Conservation (phyloP, 2,329 filamentous ascomycete species). For the Chrysoporthe austroafricana region DNA sequence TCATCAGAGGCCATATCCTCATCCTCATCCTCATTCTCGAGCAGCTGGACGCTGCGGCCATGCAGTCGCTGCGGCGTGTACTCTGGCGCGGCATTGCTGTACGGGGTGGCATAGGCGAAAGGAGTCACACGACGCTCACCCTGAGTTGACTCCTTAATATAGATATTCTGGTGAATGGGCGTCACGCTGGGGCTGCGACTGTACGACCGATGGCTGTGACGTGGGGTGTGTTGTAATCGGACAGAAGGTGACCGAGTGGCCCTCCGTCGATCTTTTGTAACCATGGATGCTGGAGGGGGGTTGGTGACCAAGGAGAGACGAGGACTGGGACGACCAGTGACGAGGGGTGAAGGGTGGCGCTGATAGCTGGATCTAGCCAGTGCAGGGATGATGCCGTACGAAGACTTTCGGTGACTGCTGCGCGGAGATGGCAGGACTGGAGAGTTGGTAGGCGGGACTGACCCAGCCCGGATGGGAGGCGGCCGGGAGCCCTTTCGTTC, state of each 20-base stretch:
- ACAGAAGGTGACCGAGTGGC: slow-evolving; percentile 62
- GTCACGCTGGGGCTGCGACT: slow-evolving; percentile 40
- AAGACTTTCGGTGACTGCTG: slow-evolving; percentile 20
- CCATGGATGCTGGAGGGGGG: slow-evolving; percentile 39
- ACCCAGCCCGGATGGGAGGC: slow-evolving; percentile 55
- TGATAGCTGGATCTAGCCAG: slow-evolving; percentile 35
- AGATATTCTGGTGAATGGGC: slow-evolving; percentile 46
- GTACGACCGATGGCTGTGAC: slow-evolving; percentile 50
- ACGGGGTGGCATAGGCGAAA: slow-evolving; percentile 75
- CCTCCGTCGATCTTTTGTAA: slow-evolving; percentile 45
- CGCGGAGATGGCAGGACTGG: slow-evolving; percentile 41
- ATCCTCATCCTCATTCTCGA: slow-evolving; percentile 34
- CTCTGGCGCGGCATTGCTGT: slow-evolving; percentile 64
- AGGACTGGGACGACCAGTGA: slow-evolving; percentile 36
- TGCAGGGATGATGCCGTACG: slow-evolving; percentile 7
- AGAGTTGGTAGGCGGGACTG: slow-evolving; percentile 49
- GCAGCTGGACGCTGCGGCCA: slow-evolving; percentile 19
- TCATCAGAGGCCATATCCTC: slow-evolving; percentile 34
- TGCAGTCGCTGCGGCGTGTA: slow-evolving; percentile 3
- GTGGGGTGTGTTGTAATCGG: slow-evolving; percentile 55
- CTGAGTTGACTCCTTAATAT: slow-evolving; percentile 40
- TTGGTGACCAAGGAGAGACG: slow-evolving; percentile 37
- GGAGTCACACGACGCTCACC: slow-evolving; percentile 54
- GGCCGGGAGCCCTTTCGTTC: slow-evolving; percentile 50
- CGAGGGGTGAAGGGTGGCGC: slow-evolving; percentile 45